A percentile compares a stretch with the other conserved stretches of the same genome.
These are phyloP conservation scores for Hemileccinum rubropunctum DNA, from an alignment of 768 basidiomycete species.

Conservation along the genomic window DNA sequence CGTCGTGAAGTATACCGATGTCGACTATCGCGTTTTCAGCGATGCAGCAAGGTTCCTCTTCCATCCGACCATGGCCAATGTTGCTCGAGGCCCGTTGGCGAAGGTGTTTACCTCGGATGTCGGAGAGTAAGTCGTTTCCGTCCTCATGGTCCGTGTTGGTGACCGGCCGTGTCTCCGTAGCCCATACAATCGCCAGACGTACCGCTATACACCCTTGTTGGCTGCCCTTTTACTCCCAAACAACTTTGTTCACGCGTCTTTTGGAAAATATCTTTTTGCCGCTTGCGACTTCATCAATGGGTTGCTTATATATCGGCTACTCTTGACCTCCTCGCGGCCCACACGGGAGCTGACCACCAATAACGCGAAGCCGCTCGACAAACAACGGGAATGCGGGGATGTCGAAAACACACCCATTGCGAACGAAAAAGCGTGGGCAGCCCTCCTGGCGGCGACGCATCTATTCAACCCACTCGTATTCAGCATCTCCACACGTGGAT, in stretches of 20 bases:
- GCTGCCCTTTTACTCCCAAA: constrained; percentile 83
- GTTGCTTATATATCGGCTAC: constrained; percentile 61
- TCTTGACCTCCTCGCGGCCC: constrained; percentile 44
- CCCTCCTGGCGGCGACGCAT: constrained; percentile 65
- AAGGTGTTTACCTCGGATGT: constrained; percentile 39
- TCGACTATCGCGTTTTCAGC: constrained; percentile 94
- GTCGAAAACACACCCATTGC: background rate
- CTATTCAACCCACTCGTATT: constrained; percentile 93
- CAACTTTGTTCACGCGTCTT: constrained; percentile 73
- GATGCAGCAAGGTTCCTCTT: constrained; percentile 81
- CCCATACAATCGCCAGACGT: constrained; percentile 89
- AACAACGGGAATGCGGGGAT: background rate
- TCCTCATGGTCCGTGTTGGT: background rate
- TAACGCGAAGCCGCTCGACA: constrained; percentile 4
- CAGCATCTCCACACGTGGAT: constrained; percentile 95
- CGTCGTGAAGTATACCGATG: constrained; percentile 93
- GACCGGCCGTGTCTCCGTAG: constrained; percentile 38
- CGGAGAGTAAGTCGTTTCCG: constrained; percentile 68
- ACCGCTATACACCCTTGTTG: constrained; percentile 93
- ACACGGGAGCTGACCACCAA: background rate
- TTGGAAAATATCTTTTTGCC: constrained; percentile 90
- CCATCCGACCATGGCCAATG: constrained; percentile 45
- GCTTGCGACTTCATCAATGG: constrained; percentile 81
- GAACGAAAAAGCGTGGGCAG: constrained; percentile 36
- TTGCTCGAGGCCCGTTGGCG: constrained; percentile 60